A percentile compares a stretch with the other conserved stretches of the same genome.
Conservation (phyloP, 2,329 filamentous ascomycete species). For the Aspergillus hortae region DNA sequence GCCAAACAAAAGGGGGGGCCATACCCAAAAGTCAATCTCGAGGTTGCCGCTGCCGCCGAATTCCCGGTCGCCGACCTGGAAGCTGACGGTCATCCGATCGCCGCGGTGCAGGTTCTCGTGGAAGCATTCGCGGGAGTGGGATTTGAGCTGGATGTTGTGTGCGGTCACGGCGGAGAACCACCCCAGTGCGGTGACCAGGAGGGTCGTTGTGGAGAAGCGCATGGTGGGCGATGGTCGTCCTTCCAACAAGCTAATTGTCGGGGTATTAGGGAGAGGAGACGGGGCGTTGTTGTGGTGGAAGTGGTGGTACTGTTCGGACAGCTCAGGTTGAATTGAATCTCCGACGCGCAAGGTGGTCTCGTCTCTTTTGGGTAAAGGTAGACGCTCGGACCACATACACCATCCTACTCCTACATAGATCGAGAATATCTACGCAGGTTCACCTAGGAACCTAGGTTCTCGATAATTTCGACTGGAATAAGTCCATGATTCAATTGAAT, state of each 20-base stretch:
- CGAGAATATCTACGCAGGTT: no score
- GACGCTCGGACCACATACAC: slow-evolving; percentile 33
- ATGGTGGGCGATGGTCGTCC: slow-evolving; percentile 24
- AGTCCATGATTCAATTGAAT: no score
- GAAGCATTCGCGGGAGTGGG: slow-evolving; percentile 96
- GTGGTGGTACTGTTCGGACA: slow-evolving; percentile 2
- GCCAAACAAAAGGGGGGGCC: slow-evolving; percentile 24
- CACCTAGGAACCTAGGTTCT: no score
- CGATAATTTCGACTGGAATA: no score
- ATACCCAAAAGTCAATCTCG: slow-evolving; percentile 97
- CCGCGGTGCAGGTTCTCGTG: slow-evolving; percentile 88
- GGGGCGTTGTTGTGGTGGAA: slow-evolving; percentile 10
- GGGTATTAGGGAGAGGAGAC: background rate
- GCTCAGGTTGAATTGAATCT: slow-evolving; percentile 7
- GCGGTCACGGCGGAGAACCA: slow-evolving; percentile 62
- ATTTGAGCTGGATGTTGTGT: slow-evolving; percentile 93
- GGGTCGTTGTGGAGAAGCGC: slow-evolving; percentile 38
- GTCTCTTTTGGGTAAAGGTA: slow-evolving; percentile 20
- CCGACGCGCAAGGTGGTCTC: slow-evolving; percentile 34
- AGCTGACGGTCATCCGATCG: slow-evolving; percentile 97
- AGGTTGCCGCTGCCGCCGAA: slow-evolving; percentile 92
- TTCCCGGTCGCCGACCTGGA: slow-evolving; percentile 95
- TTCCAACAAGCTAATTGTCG: background rate
- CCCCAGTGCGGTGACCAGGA: slow-evolving; percentile 52
- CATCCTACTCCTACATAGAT: background rate